These are phyloP conservation scores for Pseudogymnoascus verrucosus DNA, from an alignment of 2,329 filamentous ascomycete species.

Conservation along the genomic window DNA sequence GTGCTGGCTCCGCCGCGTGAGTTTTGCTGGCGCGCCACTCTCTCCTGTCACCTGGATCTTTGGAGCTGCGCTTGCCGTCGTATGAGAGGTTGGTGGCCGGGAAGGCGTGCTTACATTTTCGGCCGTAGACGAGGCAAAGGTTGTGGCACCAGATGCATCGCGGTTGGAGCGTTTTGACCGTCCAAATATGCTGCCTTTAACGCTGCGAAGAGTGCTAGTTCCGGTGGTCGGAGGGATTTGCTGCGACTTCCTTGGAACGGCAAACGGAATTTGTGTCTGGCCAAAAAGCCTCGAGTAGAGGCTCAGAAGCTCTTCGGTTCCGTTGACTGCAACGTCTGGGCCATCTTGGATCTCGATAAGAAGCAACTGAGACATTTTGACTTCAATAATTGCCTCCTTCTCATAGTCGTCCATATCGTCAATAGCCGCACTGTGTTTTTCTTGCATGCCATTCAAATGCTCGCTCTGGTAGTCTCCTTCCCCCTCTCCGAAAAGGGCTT, in stretches of 20 bases:
- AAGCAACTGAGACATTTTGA: slow-evolving; percentile 89
- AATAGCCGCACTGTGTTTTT: slow-evolving; percentile 39
- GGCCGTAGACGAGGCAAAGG: background rate
- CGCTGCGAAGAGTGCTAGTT: slow-evolving; percentile 60
- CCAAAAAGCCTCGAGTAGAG: slow-evolving; percentile 79
- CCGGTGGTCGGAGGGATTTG: slow-evolving; percentile 57
- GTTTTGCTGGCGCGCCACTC: slow-evolving; percentile 35
- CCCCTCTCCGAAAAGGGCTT: slow-evolving; percentile 59
- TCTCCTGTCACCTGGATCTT: slow-evolving; percentile 72
- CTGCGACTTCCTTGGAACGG: slow-evolving; percentile 30
- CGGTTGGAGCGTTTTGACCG: slow-evolving; percentile 37
- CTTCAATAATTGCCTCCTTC: slow-evolving; percentile 80
- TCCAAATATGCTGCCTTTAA: slow-evolving; percentile 74
- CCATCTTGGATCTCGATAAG: slow-evolving; percentile 79
- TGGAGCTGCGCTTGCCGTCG: slow-evolving; percentile 34
- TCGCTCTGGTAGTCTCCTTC: slow-evolving; percentile 54
- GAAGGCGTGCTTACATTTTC: slow-evolving; percentile 12
- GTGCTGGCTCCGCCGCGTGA: slow-evolving; percentile 25
- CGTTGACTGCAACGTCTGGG: slow-evolving; percentile 77
- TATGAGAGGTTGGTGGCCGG: slow-evolving; percentile 25
- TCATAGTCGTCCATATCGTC: slow-evolving; percentile 78
- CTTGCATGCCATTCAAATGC: slow-evolving; percentile 44
- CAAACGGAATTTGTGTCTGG: slow-evolving; percentile 23
- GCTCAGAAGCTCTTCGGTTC: slow-evolving; percentile 73
- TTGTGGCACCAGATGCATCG: slow-evolving; percentile 31